A percentile compares a stretch with the other conserved stretches of the same genome.
Evolutionary conservation across 192 early-diverging fungal species (phyloP).

Genomic region (Chytriomyces confervae): DNA sequence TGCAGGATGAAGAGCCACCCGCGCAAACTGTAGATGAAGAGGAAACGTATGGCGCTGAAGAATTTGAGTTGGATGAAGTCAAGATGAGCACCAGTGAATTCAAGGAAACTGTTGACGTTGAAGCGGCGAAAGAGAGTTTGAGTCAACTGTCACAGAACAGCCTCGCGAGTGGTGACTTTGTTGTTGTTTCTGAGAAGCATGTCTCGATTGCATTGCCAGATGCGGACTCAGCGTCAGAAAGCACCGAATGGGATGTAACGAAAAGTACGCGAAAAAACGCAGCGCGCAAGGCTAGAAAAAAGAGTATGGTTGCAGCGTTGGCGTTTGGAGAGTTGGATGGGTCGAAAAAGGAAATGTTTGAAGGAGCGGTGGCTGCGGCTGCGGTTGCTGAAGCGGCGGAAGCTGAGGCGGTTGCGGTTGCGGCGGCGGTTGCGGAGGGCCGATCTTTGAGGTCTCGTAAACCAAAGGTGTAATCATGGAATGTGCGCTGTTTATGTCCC

Average conservation of each 20-base stretch:
- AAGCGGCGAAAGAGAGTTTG: not conserved
- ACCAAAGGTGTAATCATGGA: not conserved
- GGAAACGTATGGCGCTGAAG: not conserved
- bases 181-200: not conserved
- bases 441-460: conserved; percentile 11
- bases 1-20: not conserved
- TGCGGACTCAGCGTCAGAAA: not conserved
- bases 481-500: not conserved
- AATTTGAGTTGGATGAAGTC: not conserved
- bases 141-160: not conserved
- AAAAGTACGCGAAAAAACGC: not conserved
- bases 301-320: not conserved
- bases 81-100: not conserved
- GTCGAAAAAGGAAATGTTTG: not conserved
- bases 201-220: not conserved
- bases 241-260: not conserved
- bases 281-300: not conserved
- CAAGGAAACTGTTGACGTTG: not conserved
- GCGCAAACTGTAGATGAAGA: conserved; percentile 9
- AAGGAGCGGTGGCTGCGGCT: not conserved
- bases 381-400: conserved; percentile 20
- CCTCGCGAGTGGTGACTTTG: not conserved
- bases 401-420: not conserved
- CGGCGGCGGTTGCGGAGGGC: not conserved
- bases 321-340: not conserved